Conservation (phyloP, 2,329 filamentous ascomycete genomes). For the Teratosphaeria pseudoeucalypti region DNA sequence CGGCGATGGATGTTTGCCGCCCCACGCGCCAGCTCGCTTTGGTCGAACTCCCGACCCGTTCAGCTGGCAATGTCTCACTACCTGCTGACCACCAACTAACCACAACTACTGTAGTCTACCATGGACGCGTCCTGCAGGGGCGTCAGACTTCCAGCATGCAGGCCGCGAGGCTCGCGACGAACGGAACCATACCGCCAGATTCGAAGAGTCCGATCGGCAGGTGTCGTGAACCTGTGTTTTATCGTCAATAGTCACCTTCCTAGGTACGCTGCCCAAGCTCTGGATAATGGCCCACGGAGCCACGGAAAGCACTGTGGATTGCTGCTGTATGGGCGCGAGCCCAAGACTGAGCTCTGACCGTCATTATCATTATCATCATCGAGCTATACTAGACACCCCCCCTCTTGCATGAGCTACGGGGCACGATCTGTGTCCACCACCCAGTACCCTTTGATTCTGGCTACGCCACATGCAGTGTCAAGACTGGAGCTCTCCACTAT, state of each 20-base stretch:
- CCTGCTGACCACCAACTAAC: neutral
- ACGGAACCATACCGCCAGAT: too few relatives aligned
- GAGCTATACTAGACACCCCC: neutral
- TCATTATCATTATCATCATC: neutral
- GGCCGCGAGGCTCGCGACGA: too few relatives aligned
- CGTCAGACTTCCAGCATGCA: neutral
- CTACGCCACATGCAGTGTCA: neutral
- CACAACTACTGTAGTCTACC: neutral
- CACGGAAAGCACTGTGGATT: neutral
- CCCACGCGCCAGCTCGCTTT: neutral
- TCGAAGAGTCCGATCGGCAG: too few relatives aligned
- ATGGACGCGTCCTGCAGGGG: neutral
- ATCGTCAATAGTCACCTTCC: neutral
- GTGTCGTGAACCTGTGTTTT: too few relatives aligned
- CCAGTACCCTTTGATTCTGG: neutral
- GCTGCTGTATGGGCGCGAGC: neutral
- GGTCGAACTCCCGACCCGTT: neutral
- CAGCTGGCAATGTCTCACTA: neutral
- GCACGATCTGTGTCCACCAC: neutral
- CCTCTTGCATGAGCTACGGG: neutral
- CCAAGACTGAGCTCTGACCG: neutral
- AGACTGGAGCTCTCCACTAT: neutral
- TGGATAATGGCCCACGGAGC: neutral
- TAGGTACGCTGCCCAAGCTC: too few relatives aligned
- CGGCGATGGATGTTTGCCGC: neutral